A percentile compares a stretch with the other conserved stretches of the same genome.
These are phyloP conservation scores for Zasmidium cellare DNA, from an alignment of 2,329 filamentous ascomycete species.

Conservation along the genomic window DNA sequence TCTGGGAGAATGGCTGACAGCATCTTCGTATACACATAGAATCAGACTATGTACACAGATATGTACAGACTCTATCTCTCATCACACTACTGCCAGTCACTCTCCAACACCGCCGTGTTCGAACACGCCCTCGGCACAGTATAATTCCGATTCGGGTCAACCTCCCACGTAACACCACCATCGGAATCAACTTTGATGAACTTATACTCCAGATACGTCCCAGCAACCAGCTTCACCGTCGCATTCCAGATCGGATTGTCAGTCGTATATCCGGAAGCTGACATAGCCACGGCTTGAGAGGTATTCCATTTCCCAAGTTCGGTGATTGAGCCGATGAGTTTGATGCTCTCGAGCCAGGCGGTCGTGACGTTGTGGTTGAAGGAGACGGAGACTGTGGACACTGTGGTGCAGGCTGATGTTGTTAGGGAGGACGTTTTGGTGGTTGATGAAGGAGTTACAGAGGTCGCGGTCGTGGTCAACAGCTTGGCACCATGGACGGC, in stretches of 20 bases:
- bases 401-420: slow-evolving; percentile 22
- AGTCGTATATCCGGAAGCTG: slow-evolving; percentile 58
- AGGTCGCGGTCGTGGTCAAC: slow-evolving; percentile 39
- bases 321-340: slow-evolving; percentile 60
- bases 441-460: slow-evolving; percentile 32
- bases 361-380: slow-evolving; percentile 63
- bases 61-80: neutral
- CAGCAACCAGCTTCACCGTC: slow-evolving; percentile 57
- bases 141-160: slow-evolving; percentile 51
- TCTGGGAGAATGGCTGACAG: neutral
- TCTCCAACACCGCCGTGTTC: neutral
- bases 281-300: slow-evolving; percentile 55
- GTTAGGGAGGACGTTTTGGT: slow-evolving; percentile 38
- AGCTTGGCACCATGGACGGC: slow-evolving; percentile 6
- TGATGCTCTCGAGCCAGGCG: slow-evolving; percentile 62
- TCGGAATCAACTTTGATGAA: slow-evolving; percentile 61
- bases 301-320: slow-evolving; percentile 63
- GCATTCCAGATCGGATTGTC: slow-evolving; percentile 63
- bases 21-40: too few relatives aligned
- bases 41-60: neutral
- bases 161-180: slow-evolving; percentile 64
- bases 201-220: slow-evolving; percentile 57
- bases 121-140: slow-evolving; percentile 35
- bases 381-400: slow-evolving; percentile 55
- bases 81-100: neutral